These are phyloP conservation scores for Suhomyces sp. DNA, from an alignment of 805 yeast genomes.

Conservation along the genomic window DNA sequence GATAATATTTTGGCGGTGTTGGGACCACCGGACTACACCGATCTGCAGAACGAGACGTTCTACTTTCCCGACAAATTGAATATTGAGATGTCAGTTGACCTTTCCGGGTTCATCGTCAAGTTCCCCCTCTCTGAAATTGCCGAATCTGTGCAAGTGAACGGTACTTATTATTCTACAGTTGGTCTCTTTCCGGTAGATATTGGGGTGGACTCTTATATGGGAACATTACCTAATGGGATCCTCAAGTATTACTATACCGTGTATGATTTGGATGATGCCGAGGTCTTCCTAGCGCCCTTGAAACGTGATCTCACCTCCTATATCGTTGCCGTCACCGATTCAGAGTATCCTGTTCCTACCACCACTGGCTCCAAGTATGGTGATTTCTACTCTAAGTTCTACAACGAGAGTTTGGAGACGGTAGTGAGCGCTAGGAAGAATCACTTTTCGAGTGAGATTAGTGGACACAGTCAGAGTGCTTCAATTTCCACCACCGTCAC, in stretches of 20 bases:
- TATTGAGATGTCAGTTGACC: slow-evolving; percentile 7
- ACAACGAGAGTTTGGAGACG: slow-evolving; percentile 3
- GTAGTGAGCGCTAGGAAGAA: too few species aligned
- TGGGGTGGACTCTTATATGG: slow-evolving; percentile 12
- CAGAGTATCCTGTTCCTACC: slow-evolving; percentile 16
- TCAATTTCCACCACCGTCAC: too few species aligned
- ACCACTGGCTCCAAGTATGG: slow-evolving; percentile 3
- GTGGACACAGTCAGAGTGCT: too few species aligned
- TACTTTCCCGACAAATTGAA: slow-evolving; percentile 8
- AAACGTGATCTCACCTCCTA: background rate
- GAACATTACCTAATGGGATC: slow-evolving; percentile 18
- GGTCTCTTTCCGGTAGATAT: slow-evolving; percentile 10
- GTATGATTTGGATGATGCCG: slow-evolving; percentile 16
- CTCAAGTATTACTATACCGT: slow-evolving; percentile 17
- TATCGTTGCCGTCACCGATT: slow-evolving; percentile 8
- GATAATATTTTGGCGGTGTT: slow-evolving; percentile 13
- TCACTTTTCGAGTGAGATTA: too few species aligned
- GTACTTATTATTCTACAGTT: slow-evolving; percentile 12
- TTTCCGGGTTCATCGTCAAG: slow-evolving; percentile 13
- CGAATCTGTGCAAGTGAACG: slow-evolving; percentile 10
- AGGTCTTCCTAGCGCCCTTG: slow-evolving; percentile 15
- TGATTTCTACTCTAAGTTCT: slow-evolving; percentile 10
- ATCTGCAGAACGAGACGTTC: slow-evolving; percentile 5
- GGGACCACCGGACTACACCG: slow-evolving; percentile 7
- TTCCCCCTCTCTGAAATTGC: slow-evolving; percentile 15